Percentiles rank a stretch among this genome's conserved stretches.
Conservation (phyloP, 169 alveolate genomes). For the Eimeria tenella region DNA sequence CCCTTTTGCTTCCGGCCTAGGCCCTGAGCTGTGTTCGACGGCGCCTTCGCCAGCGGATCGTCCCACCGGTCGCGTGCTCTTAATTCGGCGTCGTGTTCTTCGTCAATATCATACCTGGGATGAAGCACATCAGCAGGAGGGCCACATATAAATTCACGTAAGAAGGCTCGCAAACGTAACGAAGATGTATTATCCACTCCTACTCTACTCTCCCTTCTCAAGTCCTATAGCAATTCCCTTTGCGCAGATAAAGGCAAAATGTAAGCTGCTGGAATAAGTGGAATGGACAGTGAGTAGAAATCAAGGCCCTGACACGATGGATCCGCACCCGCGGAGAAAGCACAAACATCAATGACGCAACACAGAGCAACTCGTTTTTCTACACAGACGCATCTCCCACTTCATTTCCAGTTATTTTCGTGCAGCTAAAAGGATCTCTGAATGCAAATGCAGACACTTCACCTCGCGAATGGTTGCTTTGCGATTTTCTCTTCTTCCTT, state of each 20-base stretch:
- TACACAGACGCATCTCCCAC: neutral
- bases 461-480: conserved; percentile 78
- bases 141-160: neutral
- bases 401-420: neutral
- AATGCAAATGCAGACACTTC: neutral
- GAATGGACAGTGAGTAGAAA: too few species aligned
- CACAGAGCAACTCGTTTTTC: neutral
- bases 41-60: conserved; percentile 69
- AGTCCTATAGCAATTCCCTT: too few species aligned
- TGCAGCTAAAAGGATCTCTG: neutral
- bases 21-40: conserved; percentile 6
- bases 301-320: neutral
- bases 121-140: neutral
- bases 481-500: conserved; percentile 65
- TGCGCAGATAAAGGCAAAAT: too few species aligned
- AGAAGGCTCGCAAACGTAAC: neutral
- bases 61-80: conserved; percentile 71
- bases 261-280: neutral
- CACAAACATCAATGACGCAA: neutral
- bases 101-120: conserved; percentile 76
- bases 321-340: neutral
- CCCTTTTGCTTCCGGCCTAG: neutral
- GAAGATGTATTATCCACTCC: too few species aligned
- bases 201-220: too few species aligned
- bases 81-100: conserved; percentile 54